These are phyloP conservation scores for Teratosphaeria destructans DNA, from an alignment of 2,329 filamentous ascomycete genomes.

Conservation along the genomic window DNA sequence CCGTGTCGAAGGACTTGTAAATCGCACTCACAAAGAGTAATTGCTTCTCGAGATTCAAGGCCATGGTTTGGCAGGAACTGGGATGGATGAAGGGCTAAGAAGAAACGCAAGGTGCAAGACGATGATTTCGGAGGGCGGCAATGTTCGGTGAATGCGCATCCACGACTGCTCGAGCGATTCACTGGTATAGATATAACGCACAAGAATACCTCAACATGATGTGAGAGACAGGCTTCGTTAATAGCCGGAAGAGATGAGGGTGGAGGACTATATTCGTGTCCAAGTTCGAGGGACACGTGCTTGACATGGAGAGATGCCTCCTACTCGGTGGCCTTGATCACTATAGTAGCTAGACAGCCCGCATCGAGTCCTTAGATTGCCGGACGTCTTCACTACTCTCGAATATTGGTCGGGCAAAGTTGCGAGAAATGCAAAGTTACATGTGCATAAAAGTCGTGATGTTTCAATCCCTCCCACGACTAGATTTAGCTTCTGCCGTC, in stretches of 20 bases:
- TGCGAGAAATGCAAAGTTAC: not conserved
- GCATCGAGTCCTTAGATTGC: not conserved
- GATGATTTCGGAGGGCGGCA: not conserved
- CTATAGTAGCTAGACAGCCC: not conserved
- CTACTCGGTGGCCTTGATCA: not conserved
- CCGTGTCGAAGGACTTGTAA: not conserved
- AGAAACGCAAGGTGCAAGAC: not conserved
- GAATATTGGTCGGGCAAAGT: not conserved
- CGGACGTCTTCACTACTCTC: not conserved
- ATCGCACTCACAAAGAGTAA: conserved; percentile 59
- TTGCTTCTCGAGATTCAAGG: conserved; percentile 69
- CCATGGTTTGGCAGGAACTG: conserved; percentile 26
- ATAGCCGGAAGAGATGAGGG: not conserved
- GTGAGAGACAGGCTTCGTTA: not conserved
- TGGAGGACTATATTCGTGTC: not conserved
- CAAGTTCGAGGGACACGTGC: not conserved
- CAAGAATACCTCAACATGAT: not conserved
- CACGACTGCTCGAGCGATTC: not conserved
- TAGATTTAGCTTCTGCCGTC: not conserved
- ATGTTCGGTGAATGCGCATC: not conserved
- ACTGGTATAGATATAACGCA: not conserved
- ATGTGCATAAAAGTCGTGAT: not conserved
- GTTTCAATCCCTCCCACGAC: not conserved
- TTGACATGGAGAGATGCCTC: not conserved
- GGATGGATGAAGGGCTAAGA: not conserved